Evolutionary conservation across 257 asterid species (phyloP), one percentile per base, ranked within the genome.

Genomic region (Solanum virginianum): DNA sequence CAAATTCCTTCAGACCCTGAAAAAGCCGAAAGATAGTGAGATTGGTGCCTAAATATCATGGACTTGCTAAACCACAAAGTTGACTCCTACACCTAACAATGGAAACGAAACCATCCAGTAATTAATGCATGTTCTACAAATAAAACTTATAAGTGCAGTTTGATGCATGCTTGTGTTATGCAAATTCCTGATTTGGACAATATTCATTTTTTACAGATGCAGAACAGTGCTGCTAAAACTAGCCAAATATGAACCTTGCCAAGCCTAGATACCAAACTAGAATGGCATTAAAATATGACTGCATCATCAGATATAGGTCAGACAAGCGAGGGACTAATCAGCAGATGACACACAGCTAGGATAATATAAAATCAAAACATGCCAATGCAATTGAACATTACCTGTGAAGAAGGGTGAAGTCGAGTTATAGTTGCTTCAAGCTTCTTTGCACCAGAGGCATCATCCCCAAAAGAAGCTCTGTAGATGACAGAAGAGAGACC

Each of bases 1-100:
- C 91, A 81, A 95, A 95, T 85, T 94, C 99, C 93, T 92, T 95
- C 84, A 93, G 83, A 62, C 98, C 93, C 99, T 95, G 93, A 63
- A 87, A 85, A 83, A 70, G 26, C 17, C 80, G 79, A 84, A 32
- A 81, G 45, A 32, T 20, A 39, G 57, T 36, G 62, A 84, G 51
- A 69, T 54, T 36, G 47, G 55, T 22, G 51, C 32, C 49, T 53
- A 68, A 68, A 11, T 83, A 62, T 43, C 65, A 75, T n/a, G 43
- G 10, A 75, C 62, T 75, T 24, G 16, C 59, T 75, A 75, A 51
- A 24, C 1, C 82, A 49, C 39, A 47, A 75, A 75, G 43, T 14
- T 75, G 49, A 68, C 49, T 68, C 51, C 51, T 32, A 8, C 49
- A 66, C 45, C 13, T 7, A 68, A 36, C 49, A 32, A 36, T 0